phyloP scores from a whole-genome alignment of 2,329 filamentous ascomycete species.

The Penicillium sclerotiorum region DNA sequence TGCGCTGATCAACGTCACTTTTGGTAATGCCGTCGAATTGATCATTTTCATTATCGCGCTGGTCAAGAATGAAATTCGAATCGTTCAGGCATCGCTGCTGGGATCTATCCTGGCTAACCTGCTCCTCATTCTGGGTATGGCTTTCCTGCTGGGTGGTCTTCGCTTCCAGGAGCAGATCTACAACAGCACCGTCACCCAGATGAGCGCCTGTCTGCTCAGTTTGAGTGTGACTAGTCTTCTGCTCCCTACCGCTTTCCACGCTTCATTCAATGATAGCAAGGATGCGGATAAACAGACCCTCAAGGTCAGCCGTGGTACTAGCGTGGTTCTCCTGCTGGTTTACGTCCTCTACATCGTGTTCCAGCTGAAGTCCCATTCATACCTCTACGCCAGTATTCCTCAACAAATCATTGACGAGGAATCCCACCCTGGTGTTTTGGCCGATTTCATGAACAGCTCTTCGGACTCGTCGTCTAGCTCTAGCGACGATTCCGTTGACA shows the following conservation, averaged over 20 bases:
- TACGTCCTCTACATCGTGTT: conserved; percentile 85
- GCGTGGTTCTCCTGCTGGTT: conserved; percentile 78
- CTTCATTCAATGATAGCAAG: conserved; percentile 69
- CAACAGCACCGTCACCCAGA: conserved; percentile 93
- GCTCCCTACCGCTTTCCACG: conserved; percentile 88
- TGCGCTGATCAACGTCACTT: conserved; percentile 74
- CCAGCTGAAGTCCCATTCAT: conserved; percentile 88
- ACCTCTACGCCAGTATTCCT: conserved; percentile 89
- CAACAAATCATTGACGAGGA: conserved; percentile 93
- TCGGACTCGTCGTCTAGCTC: conserved; percentile 53
- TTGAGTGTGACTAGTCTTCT: conserved; percentile 87
- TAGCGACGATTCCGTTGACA: conserved; percentile 68
- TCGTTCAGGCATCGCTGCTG: conserved; percentile 86
- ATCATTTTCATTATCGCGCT: conserved; percentile 80
- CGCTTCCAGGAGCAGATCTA: conserved; percentile 92
- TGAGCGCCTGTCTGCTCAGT: conserved; percentile 91
- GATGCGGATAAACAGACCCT: conserved; percentile 72
- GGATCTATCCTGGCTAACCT: conserved; percentile 89
- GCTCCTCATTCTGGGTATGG: conserved; percentile 87
- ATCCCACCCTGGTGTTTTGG: conserved; percentile 79
- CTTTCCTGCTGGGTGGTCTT: conserved; percentile 82
- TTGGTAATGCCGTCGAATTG: conserved; percentile 77
- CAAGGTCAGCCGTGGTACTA: conserved; percentile 86
- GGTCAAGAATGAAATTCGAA: conserved; percentile 80
- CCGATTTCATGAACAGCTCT: conserved; percentile 70